Evolutionary conservation across 306 rosid species (phyloP).

Genomic region (Ochetophila trinervis): DNA sequence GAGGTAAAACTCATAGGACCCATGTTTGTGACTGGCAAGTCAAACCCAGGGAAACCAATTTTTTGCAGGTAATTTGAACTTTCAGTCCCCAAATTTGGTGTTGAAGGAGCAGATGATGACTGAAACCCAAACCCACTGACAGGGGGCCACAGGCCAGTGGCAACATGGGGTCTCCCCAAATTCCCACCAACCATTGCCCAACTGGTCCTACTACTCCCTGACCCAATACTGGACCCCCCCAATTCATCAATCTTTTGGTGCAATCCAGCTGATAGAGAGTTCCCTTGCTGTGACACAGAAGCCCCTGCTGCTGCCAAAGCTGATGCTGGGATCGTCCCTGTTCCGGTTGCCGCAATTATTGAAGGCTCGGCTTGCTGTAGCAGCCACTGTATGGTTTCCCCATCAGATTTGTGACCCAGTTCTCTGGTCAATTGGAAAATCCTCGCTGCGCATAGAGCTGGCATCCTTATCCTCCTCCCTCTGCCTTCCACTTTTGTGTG

Average conservation of each 20-base stretch:
- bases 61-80: slow-evolving; percentile 73
- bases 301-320: slow-evolving; percentile 69
- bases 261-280: slow-evolving; percentile 64
- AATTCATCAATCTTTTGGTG: slow-evolving; percentile 65
- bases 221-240: slow-evolving; percentile 54
- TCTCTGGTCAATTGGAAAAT: slow-evolving; percentile 90
- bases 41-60: slow-evolving; percentile 78
- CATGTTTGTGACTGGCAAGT: slow-evolving; percentile 63
- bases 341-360: slow-evolving; percentile 81
- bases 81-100: slow-evolving; percentile 45
- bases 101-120: slow-evolving; percentile 56
- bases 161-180: slow-evolving; percentile 79
- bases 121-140: slow-evolving; percentile 66
- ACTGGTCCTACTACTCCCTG: slow-evolving; percentile 77
- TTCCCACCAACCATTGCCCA: slow-evolving; percentile 74
- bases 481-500: slow-evolving; percentile 97
- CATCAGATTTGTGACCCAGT: slow-evolving; percentile 96
- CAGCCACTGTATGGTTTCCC: slow-evolving; percentile 98
- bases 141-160: slow-evolving; percentile 73
- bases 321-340: slow-evolving; percentile 90
- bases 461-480: slow-evolving; percentile 96
- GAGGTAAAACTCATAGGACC: slow-evolving; percentile 91
- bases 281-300: slow-evolving; percentile 58
- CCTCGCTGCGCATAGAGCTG: slow-evolving; percentile 90
- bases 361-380: slow-evolving; percentile 91